These are phyloP conservation scores for Fusarium odoratissimum DNA, from an alignment of 2,329 filamentous ascomycete species.

Conservation along the genomic window DNA sequence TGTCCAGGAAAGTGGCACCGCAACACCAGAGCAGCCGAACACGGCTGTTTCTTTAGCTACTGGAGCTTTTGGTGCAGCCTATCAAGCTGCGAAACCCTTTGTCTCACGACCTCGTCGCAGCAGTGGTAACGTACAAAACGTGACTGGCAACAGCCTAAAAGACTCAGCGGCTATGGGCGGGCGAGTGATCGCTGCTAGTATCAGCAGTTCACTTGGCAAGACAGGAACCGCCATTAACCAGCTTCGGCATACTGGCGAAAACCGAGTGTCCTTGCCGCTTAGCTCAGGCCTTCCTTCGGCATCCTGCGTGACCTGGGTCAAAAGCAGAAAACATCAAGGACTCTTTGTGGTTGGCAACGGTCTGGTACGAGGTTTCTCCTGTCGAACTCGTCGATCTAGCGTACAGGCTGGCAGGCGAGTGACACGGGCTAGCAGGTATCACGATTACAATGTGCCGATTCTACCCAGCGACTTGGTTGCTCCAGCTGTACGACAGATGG, in stretches of 20 bases:
- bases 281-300: constrained; percentile 65
- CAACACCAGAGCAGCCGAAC: constrained; percentile 60
- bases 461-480: constrained; percentile 71
- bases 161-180: constrained; percentile 76
- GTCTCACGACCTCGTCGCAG: constrained; percentile 66
- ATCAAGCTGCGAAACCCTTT: constrained; percentile 73
- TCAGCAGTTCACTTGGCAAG: constrained; percentile 79
- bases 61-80: constrained; percentile 75
- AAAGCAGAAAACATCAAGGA: constrained; percentile 69
- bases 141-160: constrained; percentile 60
- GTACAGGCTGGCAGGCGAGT: constrained; percentile 65
- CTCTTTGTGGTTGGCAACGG: constrained; percentile 75
- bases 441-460: constrained; percentile 74
- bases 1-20: constrained; percentile 57
- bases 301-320: constrained; percentile 74
- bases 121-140: constrained; percentile 51
- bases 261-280: constrained; percentile 75
- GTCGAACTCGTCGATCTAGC: constrained; percentile 65
- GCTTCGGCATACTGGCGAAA: constrained; percentile 79
- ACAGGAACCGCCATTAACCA: constrained; percentile 77
- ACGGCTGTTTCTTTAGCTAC: constrained; percentile 77
- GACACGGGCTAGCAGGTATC: constrained; percentile 67
- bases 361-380: constrained; percentile 72
- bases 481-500: constrained; percentile 65
- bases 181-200: constrained; percentile 77